Percentiles rank a stretch among this genome's conserved stretches.
These are phyloP conservation scores for Penicillium sp. DNA, from an alignment of 2,329 filamentous ascomycete species.

Conservation along the genomic window DNA sequence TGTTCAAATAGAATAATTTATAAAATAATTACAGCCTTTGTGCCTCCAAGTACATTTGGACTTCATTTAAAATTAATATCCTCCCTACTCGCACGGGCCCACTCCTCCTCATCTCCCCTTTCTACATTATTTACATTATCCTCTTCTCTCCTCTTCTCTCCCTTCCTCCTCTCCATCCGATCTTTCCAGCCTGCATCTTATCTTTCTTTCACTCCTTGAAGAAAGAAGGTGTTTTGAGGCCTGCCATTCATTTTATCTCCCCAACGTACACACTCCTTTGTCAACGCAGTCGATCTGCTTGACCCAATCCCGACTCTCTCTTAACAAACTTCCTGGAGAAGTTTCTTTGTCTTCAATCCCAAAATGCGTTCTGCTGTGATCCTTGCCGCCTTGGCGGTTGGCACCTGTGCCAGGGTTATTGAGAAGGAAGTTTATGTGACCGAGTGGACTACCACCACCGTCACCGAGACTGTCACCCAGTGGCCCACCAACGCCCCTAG, in stretches of 20 bases:
- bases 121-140: slow-evolving; percentile 13
- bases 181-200: slow-evolving; percentile 17
- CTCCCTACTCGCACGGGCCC: slow-evolving; percentile 13
- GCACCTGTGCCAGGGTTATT: slow-evolving; percentile 27
- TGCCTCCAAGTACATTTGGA: background rate
- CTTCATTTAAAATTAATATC: slow-evolving; percentile 7
- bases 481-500: slow-evolving; percentile 23
- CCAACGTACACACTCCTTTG: slow-evolving; percentile 12
- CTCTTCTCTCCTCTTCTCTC: slow-evolving; percentile 7
- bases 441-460: slow-evolving; percentile 31
- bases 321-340: slow-evolving; percentile 32
- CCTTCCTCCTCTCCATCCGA: slow-evolving; percentile 10
- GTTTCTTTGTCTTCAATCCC: slow-evolving; percentile 26
- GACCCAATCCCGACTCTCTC: slow-evolving; percentile 7
- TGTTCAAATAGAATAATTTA: background rate
- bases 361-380: slow-evolving; percentile 31
- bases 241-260: slow-evolving; percentile 29
- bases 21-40: background rate
- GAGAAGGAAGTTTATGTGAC: slow-evolving; percentile 32
- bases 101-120: slow-evolving; percentile 9
- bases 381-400: slow-evolving; percentile 30
- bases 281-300: slow-evolving; percentile 31
- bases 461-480: slow-evolving; percentile 29
- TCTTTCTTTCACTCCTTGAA: slow-evolving; percentile 27
- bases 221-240: slow-evolving; percentile 23